Conservation (phyloP, 2,329 filamentous ascomycete species). For the Trichoderma semiorbis region DNA sequence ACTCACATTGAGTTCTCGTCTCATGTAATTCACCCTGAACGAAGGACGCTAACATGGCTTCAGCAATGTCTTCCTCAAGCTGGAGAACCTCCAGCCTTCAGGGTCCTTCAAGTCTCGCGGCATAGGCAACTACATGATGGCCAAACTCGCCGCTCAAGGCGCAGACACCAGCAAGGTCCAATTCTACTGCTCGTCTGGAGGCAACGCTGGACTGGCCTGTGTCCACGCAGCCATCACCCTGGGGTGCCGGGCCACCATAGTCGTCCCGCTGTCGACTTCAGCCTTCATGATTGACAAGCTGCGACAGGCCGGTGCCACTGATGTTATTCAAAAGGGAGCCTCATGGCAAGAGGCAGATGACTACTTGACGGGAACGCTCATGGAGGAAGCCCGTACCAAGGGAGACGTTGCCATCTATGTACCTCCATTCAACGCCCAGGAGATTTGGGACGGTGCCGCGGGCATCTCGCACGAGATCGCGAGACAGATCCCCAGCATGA, state of each 20-base stretch:
- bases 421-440: conserved; percentile 63
- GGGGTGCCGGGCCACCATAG: conserved; percentile 63
- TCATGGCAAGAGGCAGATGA: conserved; percentile 67
- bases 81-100: conserved; percentile 76
- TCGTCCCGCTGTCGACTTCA: conserved; percentile 64
- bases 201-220: conserved; percentile 77
- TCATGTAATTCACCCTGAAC: background rate
- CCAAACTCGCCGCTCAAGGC: conserved; percentile 25
- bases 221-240: conserved; percentile 66
- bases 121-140: conserved; percentile 67
- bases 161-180: conserved; percentile 36
- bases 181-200: conserved; percentile 72
- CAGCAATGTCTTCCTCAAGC: conserved; percentile 75
- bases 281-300: conserved; percentile 67
- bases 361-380: conserved; percentile 57
- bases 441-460: conserved; percentile 63
- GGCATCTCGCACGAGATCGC: conserved; percentile 50
- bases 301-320: conserved; percentile 54
- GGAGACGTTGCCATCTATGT: conserved; percentile 53
- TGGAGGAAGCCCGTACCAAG: conserved; percentile 25
- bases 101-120: conserved; percentile 82
- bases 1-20: background rate
- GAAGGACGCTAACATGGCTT: background rate
- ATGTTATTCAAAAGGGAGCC: conserved; percentile 63
- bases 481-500: conserved; percentile 32